These are phyloP conservation scores for Heritiera fomes DNA, from an alignment of 345 rosid species.

Conservation along the genomic window DNA sequence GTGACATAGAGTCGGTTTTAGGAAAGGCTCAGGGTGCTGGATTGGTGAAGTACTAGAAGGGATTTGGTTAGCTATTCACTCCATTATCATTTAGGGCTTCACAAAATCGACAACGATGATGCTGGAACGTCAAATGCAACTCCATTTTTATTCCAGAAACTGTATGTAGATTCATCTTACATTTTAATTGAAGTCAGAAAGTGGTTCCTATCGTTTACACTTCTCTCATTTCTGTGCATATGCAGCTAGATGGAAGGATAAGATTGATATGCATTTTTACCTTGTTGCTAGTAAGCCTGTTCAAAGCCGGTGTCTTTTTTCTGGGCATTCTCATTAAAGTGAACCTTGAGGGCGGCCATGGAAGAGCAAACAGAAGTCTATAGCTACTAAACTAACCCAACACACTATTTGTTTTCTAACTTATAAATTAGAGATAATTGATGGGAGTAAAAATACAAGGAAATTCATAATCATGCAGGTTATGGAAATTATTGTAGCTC, in stretches of 20 bases:
- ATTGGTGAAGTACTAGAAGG: constrained; percentile 55
- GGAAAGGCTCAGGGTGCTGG: constrained; percentile 72
- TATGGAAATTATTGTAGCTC: not conserved
- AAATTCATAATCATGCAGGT: not conserved
- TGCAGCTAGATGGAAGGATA: constrained; percentile 19
- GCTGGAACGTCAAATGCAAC: constrained; percentile 15
- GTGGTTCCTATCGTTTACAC: not conserved
- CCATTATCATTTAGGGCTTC: not conserved
- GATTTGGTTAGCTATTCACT: not conserved
- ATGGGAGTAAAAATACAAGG: not conserved
- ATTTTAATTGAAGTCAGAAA: not conserved
- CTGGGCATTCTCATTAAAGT: not conserved
- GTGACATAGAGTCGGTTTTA: constrained; percentile 57
- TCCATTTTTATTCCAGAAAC: constrained; percentile 11
- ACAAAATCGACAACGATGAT: constrained; percentile 7
- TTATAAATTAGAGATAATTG: not conserved
- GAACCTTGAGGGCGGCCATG: not conserved
- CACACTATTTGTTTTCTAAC: not conserved
- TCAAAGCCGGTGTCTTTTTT: not conserved
- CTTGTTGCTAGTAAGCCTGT: not conserved
- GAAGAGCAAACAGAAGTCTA: constrained; percentile 11
- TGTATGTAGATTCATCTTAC: constrained; percentile 21
- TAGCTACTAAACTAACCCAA: not conserved
- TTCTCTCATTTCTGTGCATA: not conserved
- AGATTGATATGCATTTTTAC: not conserved